Evolutionary conservation across 139 green algal species (phyloP), one percentile per base, ranked within the genome.

Genomic region (Chlorella sp.): DNA sequence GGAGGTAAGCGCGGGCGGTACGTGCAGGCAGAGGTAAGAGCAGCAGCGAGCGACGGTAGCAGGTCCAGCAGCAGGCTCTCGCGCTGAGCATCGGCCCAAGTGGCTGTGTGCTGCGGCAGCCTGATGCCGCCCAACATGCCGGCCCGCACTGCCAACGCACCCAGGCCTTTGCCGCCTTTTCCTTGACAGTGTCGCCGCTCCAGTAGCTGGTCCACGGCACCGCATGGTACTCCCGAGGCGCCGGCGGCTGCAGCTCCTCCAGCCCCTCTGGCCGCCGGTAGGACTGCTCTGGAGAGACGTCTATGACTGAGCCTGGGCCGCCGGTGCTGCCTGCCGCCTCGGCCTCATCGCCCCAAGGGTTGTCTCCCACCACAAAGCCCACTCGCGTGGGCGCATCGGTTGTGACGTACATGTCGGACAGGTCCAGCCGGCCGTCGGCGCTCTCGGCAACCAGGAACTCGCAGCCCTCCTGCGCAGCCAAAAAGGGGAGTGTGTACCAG

Each of bases 361-460:
- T 34, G 17, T 30, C 62, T 1, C 62, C 62, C 9, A 32, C 23
- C 62, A 32, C 62, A 68, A 32, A 32, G 26, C 26, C 62, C 62
- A 68, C 62, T 11, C 17, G 17, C 20, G 62, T 32, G 62, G 26
- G 62, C 23, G 62, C 62, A 17, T 80, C 73, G 18, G 44, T 80
- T 9, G 41, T 63, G 1, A 86, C 69, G 36, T 86, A 86, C 21
- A 26, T 20, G 36, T 86, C 81, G 0, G 32, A 26, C 55, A 86
- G 34, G 56, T 86, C 81, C 15, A 86, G 55, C 81, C 38, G 60
- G 56, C 81, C 81, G 9, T 86, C 81, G 1, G 81, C 32, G 15
- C 7, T 51, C 70, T 86, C 69, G 0, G 69, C 36, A 4, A 86
- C 56, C 25, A 86, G 56, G 70, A 86, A 86, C 55, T 86, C 81